Evolutionary conservation across 176 grass and related monocot genomes (phyloP).

Genomic region (Carex parvula): DNA sequence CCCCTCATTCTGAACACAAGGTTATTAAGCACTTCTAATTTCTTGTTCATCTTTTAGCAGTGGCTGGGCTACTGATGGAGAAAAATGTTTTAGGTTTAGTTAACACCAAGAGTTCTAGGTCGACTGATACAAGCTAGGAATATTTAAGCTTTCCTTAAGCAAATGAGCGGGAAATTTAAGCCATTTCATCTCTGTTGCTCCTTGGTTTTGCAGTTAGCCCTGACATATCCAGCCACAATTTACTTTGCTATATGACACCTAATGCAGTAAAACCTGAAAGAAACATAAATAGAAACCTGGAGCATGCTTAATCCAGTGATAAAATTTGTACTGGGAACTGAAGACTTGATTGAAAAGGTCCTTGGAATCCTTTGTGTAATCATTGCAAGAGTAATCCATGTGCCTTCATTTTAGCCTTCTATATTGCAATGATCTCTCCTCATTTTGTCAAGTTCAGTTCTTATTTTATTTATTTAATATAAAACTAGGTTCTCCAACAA

Average conservation of each 20-base stretch:
- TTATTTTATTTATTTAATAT: conserved; percentile 27
- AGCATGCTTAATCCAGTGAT: not conserved
- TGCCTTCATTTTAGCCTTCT: not conserved
- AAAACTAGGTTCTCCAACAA: conserved; percentile 80
- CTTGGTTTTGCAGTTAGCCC: not conserved
- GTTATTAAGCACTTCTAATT: conserved; percentile 34
- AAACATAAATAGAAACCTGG: not conserved
- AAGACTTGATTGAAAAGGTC: not conserved
- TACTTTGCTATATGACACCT: not conserved
- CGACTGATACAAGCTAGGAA: not conserved
- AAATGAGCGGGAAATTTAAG: not conserved
- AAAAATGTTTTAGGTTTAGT: conserved; percentile 9
- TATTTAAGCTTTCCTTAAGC: not conserved
- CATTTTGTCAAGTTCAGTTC: not conserved
- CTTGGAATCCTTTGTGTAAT: not conserved
- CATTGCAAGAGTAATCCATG: not conserved
- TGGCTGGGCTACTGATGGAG: not conserved
- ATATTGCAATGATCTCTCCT: not conserved
- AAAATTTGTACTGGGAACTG: not conserved
- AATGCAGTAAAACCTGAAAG: not conserved
- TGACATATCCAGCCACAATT: not conserved
- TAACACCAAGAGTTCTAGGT: not conserved
- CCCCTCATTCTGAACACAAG: conserved; percentile 86
- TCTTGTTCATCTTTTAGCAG: conserved; percentile 4
- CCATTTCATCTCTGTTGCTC: not conserved